These are phyloP conservation scores for Penicillium sp. DNA, from an alignment of 2,329 filamentous ascomycete genomes.

Conservation along the genomic window DNA sequence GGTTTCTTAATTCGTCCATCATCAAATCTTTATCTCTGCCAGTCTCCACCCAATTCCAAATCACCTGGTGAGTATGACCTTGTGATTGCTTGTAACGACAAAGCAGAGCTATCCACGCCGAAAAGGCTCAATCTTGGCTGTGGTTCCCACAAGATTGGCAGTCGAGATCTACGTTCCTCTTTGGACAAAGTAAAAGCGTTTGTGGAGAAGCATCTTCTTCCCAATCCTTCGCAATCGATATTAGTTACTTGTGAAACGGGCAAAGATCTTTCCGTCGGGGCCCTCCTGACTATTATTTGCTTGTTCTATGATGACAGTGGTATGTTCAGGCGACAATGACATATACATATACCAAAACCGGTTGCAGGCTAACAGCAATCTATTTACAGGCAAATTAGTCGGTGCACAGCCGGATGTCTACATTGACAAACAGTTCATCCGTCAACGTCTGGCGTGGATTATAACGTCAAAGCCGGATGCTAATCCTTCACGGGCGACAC, in stretches of 20 bases:
- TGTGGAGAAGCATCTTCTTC: constrained; percentile 35
- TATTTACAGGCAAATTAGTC: constrained; percentile 28
- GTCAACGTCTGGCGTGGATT: constrained; percentile 74
- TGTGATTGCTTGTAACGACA: constrained; percentile 39
- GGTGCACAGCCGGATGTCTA: constrained; percentile 21
- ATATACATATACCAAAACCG: constrained; percentile 13
- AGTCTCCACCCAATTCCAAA: constrained; percentile 20
- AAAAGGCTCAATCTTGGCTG: constrained; percentile 57
- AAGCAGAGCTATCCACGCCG: constrained; percentile 27
- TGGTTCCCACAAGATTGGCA: constrained; percentile 70
- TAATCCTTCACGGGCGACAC: constrained; percentile 77
- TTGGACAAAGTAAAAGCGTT: constrained; percentile 62
- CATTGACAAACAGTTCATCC: constrained; percentile 73
- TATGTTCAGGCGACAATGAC: constrained; percentile 59
- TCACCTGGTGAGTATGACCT: constrained; percentile 39
- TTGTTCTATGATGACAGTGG: constrained; percentile 66
- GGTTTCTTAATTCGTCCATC: constrained; percentile 32
- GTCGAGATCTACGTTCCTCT: constrained; percentile 72
- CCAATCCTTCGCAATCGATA: constrained; percentile 32
- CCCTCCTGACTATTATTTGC: constrained; percentile 72
- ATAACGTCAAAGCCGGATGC: constrained; percentile 73
- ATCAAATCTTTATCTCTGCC: constrained; percentile 34
- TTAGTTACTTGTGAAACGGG: constrained; percentile 72
- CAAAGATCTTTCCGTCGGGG: constrained; percentile 74
- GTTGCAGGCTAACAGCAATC: constrained; percentile 13